These are phyloP conservation scores for Apiotrichum laibachii DNA, from an alignment of 1,284 basidiomycete species.

Conservation along the genomic window DNA sequence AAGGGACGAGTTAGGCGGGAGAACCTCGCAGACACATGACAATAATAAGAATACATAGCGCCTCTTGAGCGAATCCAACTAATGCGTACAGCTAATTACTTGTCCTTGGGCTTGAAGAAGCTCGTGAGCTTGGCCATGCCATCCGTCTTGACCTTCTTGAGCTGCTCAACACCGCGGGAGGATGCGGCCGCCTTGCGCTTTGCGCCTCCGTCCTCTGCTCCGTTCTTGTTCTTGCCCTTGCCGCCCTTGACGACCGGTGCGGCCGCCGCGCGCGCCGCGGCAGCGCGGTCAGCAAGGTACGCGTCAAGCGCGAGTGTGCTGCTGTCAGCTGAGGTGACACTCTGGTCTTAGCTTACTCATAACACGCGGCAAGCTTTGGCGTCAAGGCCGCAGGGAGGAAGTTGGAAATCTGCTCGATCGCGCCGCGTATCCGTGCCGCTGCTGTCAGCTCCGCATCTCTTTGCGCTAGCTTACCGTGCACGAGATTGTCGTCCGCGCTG, in stretches of 20 bases:
- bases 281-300: constrained; percentile 34
- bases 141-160: constrained; percentile 48
- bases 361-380: constrained; percentile 13
- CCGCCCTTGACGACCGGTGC: constrained; percentile 20
- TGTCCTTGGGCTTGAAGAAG: constrained; percentile 47
- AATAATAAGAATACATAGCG: too few relatives aligned
- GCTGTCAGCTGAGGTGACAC: constrained; percentile 3
- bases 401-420: constrained; percentile 36
- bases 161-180: constrained; percentile 38
- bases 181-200: constrained; percentile 26
- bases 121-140: constrained; percentile 47
- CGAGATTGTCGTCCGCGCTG: constrained; percentile 20
- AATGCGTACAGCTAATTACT: background rate
- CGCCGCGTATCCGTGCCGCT: constrained; percentile 33
- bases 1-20: too few relatives aligned
- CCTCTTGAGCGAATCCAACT: too few relatives aligned
- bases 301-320: constrained; percentile 30
- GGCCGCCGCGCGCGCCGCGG: constrained; percentile 34
- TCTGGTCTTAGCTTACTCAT: constrained; percentile 27
- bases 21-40: too few relatives aligned
- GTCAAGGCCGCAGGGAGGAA: constrained; percentile 29
- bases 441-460: background rate
- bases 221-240: constrained; percentile 22
- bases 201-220: constrained; percentile 23
- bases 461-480: constrained; percentile 25